phyloP scores from a whole-genome alignment of 441 rosid genomes.

The Adansonia grandidieri region DNA sequence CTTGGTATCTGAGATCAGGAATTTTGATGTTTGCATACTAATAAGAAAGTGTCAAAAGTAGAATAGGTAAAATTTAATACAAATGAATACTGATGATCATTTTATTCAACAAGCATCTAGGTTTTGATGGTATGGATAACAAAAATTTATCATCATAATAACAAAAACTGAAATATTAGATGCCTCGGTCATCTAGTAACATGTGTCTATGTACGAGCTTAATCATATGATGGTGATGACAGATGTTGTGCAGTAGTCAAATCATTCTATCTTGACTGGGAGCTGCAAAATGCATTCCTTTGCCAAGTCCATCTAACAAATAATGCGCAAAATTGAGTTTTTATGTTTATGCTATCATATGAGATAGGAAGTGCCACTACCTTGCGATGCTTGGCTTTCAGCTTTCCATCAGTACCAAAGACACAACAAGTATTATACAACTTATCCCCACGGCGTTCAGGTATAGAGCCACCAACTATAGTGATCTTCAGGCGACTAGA shows the following conservation, averaged over 20 bases:
- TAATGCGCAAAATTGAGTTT: not conserved
- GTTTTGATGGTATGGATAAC: not conserved
- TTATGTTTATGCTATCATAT: not conserved
- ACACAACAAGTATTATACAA: slow-evolving; percentile 88
- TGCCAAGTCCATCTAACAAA: not conserved
- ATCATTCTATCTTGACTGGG: slow-evolving; percentile 10
- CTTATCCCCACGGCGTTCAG: slow-evolving; percentile 68
- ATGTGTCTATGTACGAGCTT: not conserved
- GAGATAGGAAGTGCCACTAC: slow-evolving; percentile 36
- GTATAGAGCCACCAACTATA: slow-evolving; percentile 87
- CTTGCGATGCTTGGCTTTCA: slow-evolving; percentile 91
- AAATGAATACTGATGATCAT: not conserved
- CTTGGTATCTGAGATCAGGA: slow-evolving; percentile 7
- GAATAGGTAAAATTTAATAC: not conserved
- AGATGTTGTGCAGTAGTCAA: not conserved
- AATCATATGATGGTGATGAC: not conserved
- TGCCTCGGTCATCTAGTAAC: not conserved
- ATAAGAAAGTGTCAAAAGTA: not conserved
- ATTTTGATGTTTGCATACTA: not conserved
- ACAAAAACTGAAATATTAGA: not conserved
- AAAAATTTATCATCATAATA: not conserved
- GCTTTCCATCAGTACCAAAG: slow-evolving; percentile 71
- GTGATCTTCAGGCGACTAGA: slow-evolving; percentile 70
- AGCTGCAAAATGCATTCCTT: not conserved
- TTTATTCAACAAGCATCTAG: not conserved